Conservation (phyloP, 352 stramenopile genomes). For the Globisporangium viniferum region DNA sequence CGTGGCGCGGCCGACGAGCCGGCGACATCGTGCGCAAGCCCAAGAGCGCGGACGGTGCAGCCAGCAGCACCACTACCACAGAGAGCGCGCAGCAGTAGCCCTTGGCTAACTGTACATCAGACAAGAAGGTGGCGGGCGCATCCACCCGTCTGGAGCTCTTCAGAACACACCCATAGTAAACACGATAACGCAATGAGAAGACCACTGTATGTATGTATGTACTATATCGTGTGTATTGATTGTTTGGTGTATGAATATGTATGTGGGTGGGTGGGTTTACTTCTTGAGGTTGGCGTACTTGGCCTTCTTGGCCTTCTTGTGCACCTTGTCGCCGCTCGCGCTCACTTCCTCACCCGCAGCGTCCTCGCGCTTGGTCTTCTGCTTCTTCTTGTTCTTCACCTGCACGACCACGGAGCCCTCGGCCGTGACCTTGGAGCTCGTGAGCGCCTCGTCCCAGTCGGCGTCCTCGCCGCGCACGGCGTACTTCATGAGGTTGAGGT, state of each 20-base stretch:
- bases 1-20: conserved; percentile 51
- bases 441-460: conserved; percentile 86
- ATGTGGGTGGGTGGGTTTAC: conserved; percentile 12
- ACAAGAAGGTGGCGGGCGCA: not conserved
- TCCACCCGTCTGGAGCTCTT: conserved; percentile 4
- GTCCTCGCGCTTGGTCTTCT: conserved; percentile 34
- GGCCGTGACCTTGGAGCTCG: conserved; percentile 31
- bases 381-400: conserved; percentile 83
- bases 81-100: conserved; percentile 1
- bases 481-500: conserved; percentile 95
- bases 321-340: conserved; percentile 32
- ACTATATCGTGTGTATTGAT: conserved; percentile 3
- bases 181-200: not conserved
- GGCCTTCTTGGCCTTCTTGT: conserved; percentile 71
- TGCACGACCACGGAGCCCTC: conserved; percentile 72
- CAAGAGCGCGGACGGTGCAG: conserved; percentile 11
- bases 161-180: not conserved
- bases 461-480: conserved; percentile 91
- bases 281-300: conserved; percentile 79
- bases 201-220: not conserved
- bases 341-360: conserved; percentile 36
- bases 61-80: not conserved
- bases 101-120: conserved; percentile 5
- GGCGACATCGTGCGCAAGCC: conserved; percentile 20
- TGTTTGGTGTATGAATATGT: conserved; percentile 2